Conservation (phyloP, 305 asterid genomes). For the Striga hermonthica region DNA sequence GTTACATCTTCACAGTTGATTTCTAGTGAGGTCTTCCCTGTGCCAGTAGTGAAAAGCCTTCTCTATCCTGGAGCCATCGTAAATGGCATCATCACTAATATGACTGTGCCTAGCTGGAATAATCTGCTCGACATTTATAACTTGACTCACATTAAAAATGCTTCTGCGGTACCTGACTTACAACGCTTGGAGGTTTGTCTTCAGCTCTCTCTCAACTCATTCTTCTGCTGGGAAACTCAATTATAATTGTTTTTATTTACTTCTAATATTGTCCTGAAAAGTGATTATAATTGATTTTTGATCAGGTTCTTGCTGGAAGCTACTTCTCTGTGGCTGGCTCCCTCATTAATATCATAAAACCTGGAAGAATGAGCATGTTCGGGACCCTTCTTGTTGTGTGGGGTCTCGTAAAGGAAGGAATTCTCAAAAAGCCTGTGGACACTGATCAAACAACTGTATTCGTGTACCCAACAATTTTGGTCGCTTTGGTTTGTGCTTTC, state of each 20-base stretch:
- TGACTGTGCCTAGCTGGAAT: slow-evolving; percentile 72
- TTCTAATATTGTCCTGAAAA: background rate
- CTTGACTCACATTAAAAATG: slow-evolving; percentile 68
- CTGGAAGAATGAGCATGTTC: slow-evolving; percentile 98
- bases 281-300: background rate
- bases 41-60: slow-evolving; percentile 76
- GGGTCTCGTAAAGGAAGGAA: slow-evolving; percentile 97
- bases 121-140: slow-evolving; percentile 63
- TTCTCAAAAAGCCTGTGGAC: slow-evolving; percentile 67
- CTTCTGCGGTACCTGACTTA: slow-evolving; percentile 72
- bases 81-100: slow-evolving; percentile 48
- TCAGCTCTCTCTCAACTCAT: background rate
- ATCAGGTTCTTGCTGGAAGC: slow-evolving; percentile 98
- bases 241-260: background rate
- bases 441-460: slow-evolving; percentile 67
- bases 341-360: slow-evolving; percentile 65
- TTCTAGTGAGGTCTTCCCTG: slow-evolving; percentile 77
- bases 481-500: slow-evolving; percentile 72
- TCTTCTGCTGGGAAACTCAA: no score
- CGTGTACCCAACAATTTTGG: slow-evolving; percentile 88
- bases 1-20: slow-evolving; percentile 89
- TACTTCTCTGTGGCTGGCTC: slow-evolving; percentile 94
- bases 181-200: slow-evolving; percentile 76
- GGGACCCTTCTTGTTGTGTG: slow-evolving; percentile 81
- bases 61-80: slow-evolving; percentile 89